Evolutionary conservation across 148 eudicot species (phyloP), one percentile per base, ranked within the genome.

Genomic region (Fallopia convolvulus): DNA sequence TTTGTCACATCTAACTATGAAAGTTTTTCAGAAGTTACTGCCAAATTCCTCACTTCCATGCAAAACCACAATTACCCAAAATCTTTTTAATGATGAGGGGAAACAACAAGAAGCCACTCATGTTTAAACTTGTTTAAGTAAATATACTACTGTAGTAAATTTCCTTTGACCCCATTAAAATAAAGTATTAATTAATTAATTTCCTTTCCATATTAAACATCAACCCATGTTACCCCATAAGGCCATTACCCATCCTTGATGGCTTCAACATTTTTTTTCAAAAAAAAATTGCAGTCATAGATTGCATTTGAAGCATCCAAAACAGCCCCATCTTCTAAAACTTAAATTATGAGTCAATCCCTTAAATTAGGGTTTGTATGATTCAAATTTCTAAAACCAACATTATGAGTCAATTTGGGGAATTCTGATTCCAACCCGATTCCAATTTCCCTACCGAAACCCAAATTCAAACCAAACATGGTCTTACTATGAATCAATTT

Each of bases 191-290:
- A 14, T 68, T 68, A 14, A 66, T 33, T 68, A 6, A 17, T 68
- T 68, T 68, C 20, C 72, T 68, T n/a, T 33, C 3, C 8, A 68
- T 36, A 2, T 6, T 33, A 15, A 4, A 68, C 20, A 68, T 36
- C 17, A 15, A 26, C 41, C 72, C 72, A 68, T 68, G 72, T 68
- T 68, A 68, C 72, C 72, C 72, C 72, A 68, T 68, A 68, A 68
- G 72, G 72, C 72, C 72, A 68, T 18, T 36, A 68, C 72, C 72
- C 72, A 68, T 68, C 72, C 72, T 68, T 68, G 44, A 68, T 68
- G 72, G 44, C 20, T 68, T 46, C 72, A 33, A 39, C 72, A 33
- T 7, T 23, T 23, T 61, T 30, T 63, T 17, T 5, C 18, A 1
- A 17, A 68, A 33, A 6, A 17, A 36, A 5, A 36, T 12, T 36